Base-by-base conservation (phyloP, 805 yeast species). In the Hagleromyces aurorensis region DNA sequence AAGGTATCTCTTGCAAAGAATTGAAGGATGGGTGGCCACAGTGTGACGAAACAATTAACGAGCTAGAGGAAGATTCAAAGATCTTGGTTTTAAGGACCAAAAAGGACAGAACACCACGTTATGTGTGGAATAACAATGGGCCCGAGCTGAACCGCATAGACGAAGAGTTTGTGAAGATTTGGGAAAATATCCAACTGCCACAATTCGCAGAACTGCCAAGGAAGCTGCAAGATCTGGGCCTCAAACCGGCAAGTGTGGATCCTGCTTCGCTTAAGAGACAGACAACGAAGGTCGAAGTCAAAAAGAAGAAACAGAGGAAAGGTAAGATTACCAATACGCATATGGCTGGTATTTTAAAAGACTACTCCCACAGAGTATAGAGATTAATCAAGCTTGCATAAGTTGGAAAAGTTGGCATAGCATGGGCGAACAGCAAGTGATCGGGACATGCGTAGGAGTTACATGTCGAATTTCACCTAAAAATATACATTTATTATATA, bases 231-330 rank as follows among this genome's bases (percentile, higher is more conserved):
- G 83, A 76, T 36, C 76, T 82, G 36, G 89, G 95, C n/a, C 69
- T 91, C 55, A 91, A 86, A 56, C 98, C 98, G 7, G 89, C 97
- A 0, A 81, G 91, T 50, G 91, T 86, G n/a, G 98, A 91, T 53
- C 97, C 98, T n/a, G 83, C 86, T 23, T 72, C 82, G n/a, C 61
- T 86, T 36, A 83, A 78, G 58, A 79, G 76, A 52, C 72, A 70
- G 33, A 58, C 65, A 11, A 59, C 67, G 1, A 63, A 61, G 18
- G 71, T 67, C 29, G 78, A 74, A 41, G 74, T 80, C 55, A 89
- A 86, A 61, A 86, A 80, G 55, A 85, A 85, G 71, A 87, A 83
- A 59, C 83, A 93, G 29, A 75, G 97, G 59, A 72, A 86, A 51
- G 93, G 95, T 25, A 91, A 86, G 65, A 74, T 91, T 48, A 91